These are phyloP conservation scores for Talaromyces sp. DNA, from an alignment of 2,329 filamentous ascomycete species.

Conservation along the genomic window DNA sequence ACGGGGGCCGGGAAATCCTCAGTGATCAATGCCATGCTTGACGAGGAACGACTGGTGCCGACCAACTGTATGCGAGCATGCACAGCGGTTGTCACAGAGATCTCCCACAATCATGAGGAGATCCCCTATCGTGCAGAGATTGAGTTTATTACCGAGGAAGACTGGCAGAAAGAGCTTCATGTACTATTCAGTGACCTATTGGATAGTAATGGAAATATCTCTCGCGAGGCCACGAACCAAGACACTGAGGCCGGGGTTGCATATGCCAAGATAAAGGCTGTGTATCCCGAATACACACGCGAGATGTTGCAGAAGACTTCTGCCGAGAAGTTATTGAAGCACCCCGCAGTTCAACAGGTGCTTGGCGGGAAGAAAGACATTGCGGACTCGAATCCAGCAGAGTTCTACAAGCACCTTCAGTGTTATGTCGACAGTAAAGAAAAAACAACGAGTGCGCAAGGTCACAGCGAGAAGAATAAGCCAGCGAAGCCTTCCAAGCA, in stretches of 20 bases:
- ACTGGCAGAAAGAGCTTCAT: conserved; percentile 52
- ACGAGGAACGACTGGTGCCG: conserved; percentile 54
- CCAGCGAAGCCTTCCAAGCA: conserved; percentile 29
- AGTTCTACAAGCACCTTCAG: conserved; percentile 47
- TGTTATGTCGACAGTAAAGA: conserved; percentile 54
- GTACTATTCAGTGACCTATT: conserved; percentile 48
- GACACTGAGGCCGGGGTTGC: conserved; percentile 43
- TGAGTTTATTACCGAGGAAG: conserved; percentile 50
- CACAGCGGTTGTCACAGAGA: conserved; percentile 57
- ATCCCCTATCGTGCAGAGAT: conserved; percentile 52
- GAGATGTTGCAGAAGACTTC: conserved; percentile 37
- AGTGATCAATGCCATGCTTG: conserved; percentile 59
- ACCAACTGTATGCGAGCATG: conserved; percentile 59
- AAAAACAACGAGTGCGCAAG: conserved; percentile 30
- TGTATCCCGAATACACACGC: conserved; percentile 35
- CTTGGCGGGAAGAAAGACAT: conserved; percentile 47
- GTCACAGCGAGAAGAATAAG: conserved; percentile 19
- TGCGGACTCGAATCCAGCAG: conserved; percentile 28
- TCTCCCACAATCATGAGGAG: conserved; percentile 50
- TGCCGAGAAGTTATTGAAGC: conserved; percentile 40
- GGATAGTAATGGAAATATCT: conserved; percentile 36
- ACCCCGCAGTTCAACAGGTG: conserved; percentile 36
- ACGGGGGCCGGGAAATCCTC: conserved; percentile 60
- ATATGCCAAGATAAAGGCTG: conserved; percentile 39
- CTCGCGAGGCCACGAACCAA: conserved; percentile 34